These are phyloP conservation scores for Leishmania amazonensis DNA, from an alignment of 208 protist genomes.

Conservation along the genomic window DNA sequence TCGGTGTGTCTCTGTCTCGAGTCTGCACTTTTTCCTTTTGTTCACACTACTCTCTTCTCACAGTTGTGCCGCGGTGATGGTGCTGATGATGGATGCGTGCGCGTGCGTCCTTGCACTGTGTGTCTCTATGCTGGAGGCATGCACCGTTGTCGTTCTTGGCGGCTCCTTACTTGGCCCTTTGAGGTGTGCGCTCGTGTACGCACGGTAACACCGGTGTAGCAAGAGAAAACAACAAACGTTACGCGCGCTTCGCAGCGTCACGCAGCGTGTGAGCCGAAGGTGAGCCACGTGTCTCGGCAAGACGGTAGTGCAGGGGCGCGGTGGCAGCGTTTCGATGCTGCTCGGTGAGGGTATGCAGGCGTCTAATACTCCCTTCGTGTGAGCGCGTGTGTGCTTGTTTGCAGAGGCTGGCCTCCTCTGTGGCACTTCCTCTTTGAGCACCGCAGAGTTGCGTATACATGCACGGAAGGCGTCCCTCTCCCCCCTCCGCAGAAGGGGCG, in stretches of 20 bases:
- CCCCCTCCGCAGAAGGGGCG: neutral
- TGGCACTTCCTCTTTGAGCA: neutral
- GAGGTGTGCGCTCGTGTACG: neutral
- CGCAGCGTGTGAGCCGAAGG: too few relatives aligned
- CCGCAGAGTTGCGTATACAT: neutral
- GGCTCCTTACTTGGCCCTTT: neutral
- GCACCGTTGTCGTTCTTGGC: neutral
- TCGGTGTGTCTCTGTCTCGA: neutral
- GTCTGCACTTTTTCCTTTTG: neutral
- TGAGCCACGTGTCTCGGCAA: neutral
- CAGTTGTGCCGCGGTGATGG: neutral
- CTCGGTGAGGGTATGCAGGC: neutral
- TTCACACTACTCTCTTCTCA: conserved; percentile 1
- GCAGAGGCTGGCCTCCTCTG: neutral
- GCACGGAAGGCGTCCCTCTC: neutral
- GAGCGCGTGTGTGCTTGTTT: neutral
- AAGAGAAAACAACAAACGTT: neutral
- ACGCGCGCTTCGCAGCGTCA: neutral
- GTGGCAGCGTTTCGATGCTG: neutral
- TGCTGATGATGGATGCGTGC: neutral
- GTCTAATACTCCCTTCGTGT: neutral
- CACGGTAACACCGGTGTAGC: neutral
- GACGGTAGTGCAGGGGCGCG: neutral
- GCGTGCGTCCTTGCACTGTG: neutral
- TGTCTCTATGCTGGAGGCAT: neutral